phyloP scores from a whole-genome alignment of 805 yeast genomes.

The Kockiozyma suomiensis region DNA sequence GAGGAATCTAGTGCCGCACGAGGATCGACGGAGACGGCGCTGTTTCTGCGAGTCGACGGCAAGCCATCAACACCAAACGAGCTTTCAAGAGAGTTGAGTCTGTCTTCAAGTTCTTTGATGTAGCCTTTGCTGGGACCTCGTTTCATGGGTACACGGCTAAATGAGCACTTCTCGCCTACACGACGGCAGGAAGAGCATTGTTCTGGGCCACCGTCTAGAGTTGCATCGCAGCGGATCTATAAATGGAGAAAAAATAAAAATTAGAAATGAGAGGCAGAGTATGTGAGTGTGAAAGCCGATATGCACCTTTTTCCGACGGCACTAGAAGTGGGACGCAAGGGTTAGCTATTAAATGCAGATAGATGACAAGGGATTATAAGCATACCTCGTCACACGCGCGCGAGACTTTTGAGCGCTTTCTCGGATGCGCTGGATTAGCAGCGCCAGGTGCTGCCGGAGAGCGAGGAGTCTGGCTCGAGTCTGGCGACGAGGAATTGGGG shows the following conservation, averaged over 20 bases:
- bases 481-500: neutral
- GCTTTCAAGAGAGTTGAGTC: slow-evolving; percentile 35
- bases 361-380: neutral
- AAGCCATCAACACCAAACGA: slow-evolving; percentile 23
- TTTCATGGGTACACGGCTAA: slow-evolving; percentile 60
- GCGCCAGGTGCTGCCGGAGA: neutral
- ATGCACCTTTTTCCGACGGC: slow-evolving; percentile 48
- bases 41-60: slow-evolving; percentile 5
- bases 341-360: neutral
- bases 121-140: slow-evolving; percentile 63
- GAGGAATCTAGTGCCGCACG: slow-evolving; percentile 1
- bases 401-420: slow-evolving; percentile 58
- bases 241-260: neutral
- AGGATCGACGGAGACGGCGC: slow-evolving; percentile 11
- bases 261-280: neutral
- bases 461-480: neutral
- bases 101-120: slow-evolving; percentile 38
- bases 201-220: slow-evolving; percentile 38
- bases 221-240: slow-evolving; percentile 47
- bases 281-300: slow-evolving; percentile 24
- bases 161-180: slow-evolving; percentile 56
- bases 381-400: slow-evolving; percentile 57
- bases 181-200: slow-evolving; percentile 58
- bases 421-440: slow-evolving; percentile 33
- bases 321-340: slow-evolving; percentile 34